A percentile compares a stretch with the other conserved stretches of the same genome.
phyloP scores from a whole-genome alignment of 2,329 filamentous ascomycete species.

The Epicoccum sorghinum region DNA sequence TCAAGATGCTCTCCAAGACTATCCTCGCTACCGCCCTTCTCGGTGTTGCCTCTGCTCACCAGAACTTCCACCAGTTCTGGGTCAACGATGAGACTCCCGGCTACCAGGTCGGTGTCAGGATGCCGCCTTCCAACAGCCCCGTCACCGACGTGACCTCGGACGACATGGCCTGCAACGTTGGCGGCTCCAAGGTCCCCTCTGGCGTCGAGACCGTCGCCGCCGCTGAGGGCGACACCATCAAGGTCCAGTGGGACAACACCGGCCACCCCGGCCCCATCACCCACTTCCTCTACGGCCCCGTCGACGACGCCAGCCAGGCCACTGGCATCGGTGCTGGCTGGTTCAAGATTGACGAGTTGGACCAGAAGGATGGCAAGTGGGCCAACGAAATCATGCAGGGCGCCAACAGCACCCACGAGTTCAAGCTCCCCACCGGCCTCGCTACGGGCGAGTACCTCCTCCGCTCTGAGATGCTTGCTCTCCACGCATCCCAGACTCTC shows the following conservation, averaged over 20 bases:
- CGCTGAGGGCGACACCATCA: constrained; percentile 40
- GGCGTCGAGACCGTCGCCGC: constrained; percentile 37
- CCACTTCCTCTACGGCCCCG: constrained; percentile 45
- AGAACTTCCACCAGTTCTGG: constrained; percentile 42
- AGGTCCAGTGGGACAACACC: constrained; percentile 42
- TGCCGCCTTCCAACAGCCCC: constrained; percentile 43
- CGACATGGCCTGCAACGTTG: constrained; percentile 45
- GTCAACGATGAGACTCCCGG: constrained; percentile 39
- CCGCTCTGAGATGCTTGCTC: constrained; percentile 55
- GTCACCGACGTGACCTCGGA: constrained; percentile 40
- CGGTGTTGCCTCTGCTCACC: constrained; percentile 39
- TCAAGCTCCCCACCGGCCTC: constrained; percentile 49
- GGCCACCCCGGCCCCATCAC: constrained; percentile 44
- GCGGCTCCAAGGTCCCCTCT: constrained; percentile 35
- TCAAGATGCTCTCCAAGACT: constrained; percentile 41
- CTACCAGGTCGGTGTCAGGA: constrained; percentile 42
- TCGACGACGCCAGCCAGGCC: constrained; percentile 60
- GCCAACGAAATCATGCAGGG: constrained; percentile 46
- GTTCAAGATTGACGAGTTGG: constrained; percentile 47
- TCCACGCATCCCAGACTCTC: constrained; percentile 48
- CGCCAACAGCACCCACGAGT: constrained; percentile 44
- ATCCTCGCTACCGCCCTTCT: constrained; percentile 33
- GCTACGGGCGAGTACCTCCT: constrained; percentile 50
- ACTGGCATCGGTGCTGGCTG: constrained; percentile 42
- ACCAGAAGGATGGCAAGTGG: constrained; percentile 39